These are phyloP conservation scores for Carex scoparia DNA, from an alignment of 176 grass and related monocot species.

Conservation along the genomic window DNA sequence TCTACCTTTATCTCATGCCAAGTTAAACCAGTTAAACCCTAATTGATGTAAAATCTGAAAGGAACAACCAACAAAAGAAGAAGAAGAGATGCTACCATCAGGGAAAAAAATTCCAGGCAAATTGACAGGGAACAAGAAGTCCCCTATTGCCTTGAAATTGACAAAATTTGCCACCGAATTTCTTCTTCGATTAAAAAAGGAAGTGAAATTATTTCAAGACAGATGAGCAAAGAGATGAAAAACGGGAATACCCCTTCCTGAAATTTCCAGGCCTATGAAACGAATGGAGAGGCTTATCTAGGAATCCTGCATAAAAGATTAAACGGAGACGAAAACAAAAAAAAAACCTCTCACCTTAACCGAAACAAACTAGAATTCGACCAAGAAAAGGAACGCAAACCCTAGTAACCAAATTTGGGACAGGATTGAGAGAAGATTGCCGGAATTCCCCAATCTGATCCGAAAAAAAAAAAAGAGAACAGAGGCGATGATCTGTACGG, in stretches of 20 bases:
- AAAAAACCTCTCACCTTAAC: neutral
- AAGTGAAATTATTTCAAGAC: neutral
- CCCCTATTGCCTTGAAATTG: conserved; percentile 9
- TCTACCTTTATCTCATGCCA: conserved; percentile 26
- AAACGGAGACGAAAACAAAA: neutral
- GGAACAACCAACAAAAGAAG: neutral
- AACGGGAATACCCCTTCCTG: neutral
- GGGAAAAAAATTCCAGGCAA: neutral
- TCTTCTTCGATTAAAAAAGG: neutral
- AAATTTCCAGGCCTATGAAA: neutral
- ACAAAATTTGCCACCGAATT: neutral
- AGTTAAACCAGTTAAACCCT: conserved; percentile 21
- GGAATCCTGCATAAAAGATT: neutral
- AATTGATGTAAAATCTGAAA: neutral
- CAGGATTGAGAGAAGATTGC: neutral
- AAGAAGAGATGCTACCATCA: conserved; percentile 17
- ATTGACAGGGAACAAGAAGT: conserved; percentile 14
- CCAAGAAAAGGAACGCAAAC: neutral
- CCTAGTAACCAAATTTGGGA: neutral
- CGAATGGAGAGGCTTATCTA: conserved; percentile 15
- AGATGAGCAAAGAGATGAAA: neutral
- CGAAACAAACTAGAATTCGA: conserved; percentile 3
- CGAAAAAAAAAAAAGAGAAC: neutral
- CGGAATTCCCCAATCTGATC: conserved; percentile 2
- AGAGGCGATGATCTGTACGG: conserved; percentile 3